Conservation (phyloP, 164 flowering plant species). For the Piper betle region DNA sequence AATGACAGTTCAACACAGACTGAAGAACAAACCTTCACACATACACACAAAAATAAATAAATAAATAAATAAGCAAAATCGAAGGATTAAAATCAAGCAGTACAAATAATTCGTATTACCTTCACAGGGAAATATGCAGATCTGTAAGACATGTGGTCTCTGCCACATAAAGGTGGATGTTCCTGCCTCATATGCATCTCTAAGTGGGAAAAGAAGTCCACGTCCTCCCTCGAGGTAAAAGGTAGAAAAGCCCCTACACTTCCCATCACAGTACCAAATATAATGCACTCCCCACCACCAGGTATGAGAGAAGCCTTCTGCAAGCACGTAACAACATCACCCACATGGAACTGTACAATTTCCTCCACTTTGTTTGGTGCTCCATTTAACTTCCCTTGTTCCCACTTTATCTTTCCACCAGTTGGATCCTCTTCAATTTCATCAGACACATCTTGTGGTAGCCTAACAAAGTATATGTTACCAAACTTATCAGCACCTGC, state of each 20-base stretch:
- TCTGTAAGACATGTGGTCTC: slow-evolving; percentile 97
- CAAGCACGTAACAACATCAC: slow-evolving; percentile 82
- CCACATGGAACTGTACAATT: slow-evolving; percentile 93
- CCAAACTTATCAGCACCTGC: slow-evolving; percentile 99
- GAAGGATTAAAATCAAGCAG: not conserved
- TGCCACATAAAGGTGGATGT: slow-evolving; percentile 93
- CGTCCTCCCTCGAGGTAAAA: slow-evolving; percentile 92
- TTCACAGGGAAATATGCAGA: slow-evolving; percentile 96
- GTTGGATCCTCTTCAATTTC: slow-evolving; percentile 99
- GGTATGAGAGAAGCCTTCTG: slow-evolving; percentile 97
- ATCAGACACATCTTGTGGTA: slow-evolving; percentile 94
- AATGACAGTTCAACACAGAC: too few species aligned
- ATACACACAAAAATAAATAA: too few species aligned
- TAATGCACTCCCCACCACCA: slow-evolving; percentile 86
- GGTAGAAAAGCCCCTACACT: slow-evolving; percentile 92
- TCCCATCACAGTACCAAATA: slow-evolving; percentile 99
- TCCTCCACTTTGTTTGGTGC: slow-evolving; percentile 99
- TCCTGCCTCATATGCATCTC: slow-evolving; percentile 99
- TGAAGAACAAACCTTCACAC: too few species aligned
- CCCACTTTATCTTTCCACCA: slow-evolving; percentile 99
- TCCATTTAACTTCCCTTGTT: slow-evolving; percentile 95
- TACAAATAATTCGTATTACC: slow-evolving; percentile 24
- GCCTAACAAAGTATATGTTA: slow-evolving; percentile 78
- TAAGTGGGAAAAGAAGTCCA: slow-evolving; percentile 95
- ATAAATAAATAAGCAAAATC: too few species aligned